Conservation (phyloP, 2,329 filamentous ascomycete species). For the Fusarium falciforme region DNA sequence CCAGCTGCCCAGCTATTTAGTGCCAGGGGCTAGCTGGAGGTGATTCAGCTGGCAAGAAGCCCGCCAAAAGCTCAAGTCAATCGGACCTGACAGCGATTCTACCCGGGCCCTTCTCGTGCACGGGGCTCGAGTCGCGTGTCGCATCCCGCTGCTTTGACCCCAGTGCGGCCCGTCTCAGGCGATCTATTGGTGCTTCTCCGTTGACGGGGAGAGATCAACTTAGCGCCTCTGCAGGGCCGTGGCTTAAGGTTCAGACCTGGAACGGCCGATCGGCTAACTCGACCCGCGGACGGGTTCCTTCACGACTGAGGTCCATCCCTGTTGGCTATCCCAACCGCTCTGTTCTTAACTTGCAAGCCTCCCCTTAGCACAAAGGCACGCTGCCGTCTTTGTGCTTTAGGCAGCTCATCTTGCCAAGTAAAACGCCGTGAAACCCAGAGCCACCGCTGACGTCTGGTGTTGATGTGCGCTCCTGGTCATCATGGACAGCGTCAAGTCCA, state of each 20-base stretch:
- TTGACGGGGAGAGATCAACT: neutral
- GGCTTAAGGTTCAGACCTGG: neutral
- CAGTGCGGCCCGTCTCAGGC: neutral
- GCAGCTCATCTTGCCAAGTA: neutral
- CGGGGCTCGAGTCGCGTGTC: neutral
- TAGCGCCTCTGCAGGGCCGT: neutral
- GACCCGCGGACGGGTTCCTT: neutral
- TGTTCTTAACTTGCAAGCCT: neutral
- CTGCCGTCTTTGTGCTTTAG: neutral
- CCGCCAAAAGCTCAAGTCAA: neutral
- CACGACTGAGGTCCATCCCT: neutral
- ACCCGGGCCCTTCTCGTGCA: neutral
- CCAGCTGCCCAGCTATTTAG: neutral
- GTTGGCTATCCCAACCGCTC: neutral
- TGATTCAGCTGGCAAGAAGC: constrained; percentile 1
- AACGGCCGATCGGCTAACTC: neutral
- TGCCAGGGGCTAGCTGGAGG: neutral
- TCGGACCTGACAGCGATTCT: neutral
- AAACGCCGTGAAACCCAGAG: neutral
- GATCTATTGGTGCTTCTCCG: neutral
- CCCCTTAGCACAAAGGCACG: neutral
- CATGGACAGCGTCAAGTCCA: constrained; percentile 15
- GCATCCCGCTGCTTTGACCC: constrained; percentile 4
- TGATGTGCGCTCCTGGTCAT: neutral
- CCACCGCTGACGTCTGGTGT: neutral